Percentiles rank a stretch among this genome's conserved stretches.
Conservation (phyloP, 352 stramenopile genomes). For the Globisporangium nunn region DNA sequence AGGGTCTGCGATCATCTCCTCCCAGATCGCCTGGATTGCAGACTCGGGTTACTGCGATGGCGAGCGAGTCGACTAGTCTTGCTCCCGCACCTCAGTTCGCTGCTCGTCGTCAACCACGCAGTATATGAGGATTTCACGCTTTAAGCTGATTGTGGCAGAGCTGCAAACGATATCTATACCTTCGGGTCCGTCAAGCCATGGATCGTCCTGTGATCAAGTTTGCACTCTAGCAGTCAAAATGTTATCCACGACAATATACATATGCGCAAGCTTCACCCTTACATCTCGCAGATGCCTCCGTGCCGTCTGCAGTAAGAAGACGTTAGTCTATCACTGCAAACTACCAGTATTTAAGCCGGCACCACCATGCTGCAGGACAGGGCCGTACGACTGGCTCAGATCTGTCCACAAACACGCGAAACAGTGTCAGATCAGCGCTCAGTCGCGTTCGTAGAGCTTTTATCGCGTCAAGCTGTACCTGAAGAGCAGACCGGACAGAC, state of each 20-base stretch:
- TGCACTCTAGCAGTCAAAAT: background rate
- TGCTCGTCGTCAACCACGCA: background rate
- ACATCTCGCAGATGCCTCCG: constrained; percentile 64
- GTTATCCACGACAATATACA: background rate
- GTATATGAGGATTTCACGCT: too few species aligned
- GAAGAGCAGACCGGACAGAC: constrained; percentile 52
- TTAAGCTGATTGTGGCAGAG: background rate
- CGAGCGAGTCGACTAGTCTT: background rate
- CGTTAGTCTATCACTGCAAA: background rate
- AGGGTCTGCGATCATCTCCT: constrained; percentile 85
- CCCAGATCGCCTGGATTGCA: constrained; percentile 62
- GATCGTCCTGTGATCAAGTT: constrained; percentile 37
- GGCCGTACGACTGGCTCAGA: constrained; percentile 41
- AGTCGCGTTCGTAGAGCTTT: background rate
- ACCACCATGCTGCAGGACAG: background rate
- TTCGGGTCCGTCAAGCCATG: constrained; percentile 55
- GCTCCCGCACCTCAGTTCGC: constrained; percentile 5
- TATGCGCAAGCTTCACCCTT: constrained; percentile 6
- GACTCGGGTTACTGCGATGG: background rate
- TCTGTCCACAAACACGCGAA: constrained; percentile 16
- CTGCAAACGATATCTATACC: constrained; percentile 14
- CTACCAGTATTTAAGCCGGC: background rate
- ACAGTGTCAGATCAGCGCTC: background rate
- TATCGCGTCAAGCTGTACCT: constrained; percentile 17
- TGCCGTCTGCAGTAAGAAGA: constrained; percentile 15